phyloP scores from a whole-genome alignment of 805 yeast species.

The Candida tallmaniae region DNA sequence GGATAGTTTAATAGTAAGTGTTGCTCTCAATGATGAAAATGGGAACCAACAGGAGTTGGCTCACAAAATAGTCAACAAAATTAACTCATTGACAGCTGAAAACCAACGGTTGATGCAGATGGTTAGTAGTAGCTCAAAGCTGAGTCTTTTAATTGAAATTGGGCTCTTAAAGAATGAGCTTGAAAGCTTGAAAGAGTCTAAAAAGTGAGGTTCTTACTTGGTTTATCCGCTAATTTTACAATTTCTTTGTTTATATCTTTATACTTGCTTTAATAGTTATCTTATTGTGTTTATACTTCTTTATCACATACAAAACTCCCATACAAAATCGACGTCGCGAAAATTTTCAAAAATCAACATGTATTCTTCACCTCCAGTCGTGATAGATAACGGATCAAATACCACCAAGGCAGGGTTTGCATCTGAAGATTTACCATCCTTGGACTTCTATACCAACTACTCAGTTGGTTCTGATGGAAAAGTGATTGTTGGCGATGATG shows the following conservation, averaged over 20 bases:
- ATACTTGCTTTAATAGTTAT: too few species aligned
- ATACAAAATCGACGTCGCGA: too few species aligned
- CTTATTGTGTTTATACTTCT: too few species aligned
- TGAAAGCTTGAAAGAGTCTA: background rate
- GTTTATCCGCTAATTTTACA: too few species aligned
- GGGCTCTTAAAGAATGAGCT: constrained; percentile 50
- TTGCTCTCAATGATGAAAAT: constrained; percentile 18
- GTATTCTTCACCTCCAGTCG: constrained; percentile 49
- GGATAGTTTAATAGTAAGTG: constrained; percentile 49
- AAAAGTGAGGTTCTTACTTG: background rate
- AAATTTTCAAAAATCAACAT: constrained; percentile 12
- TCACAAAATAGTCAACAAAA: constrained; percentile 62
- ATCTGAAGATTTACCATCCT: constrained; percentile 56
- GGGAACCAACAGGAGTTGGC: constrained; percentile 72
- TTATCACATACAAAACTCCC: too few species aligned
- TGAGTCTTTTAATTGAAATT: constrained; percentile 64
- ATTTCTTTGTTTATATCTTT: too few species aligned
- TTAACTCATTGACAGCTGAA: constrained; percentile 59
- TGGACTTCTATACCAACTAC: constrained; percentile 56
- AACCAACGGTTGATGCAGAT: constrained; percentile 66
- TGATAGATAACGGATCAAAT: constrained; percentile 64
- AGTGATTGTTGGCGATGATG: constrained; percentile 43
- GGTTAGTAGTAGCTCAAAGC: constrained; percentile 72
- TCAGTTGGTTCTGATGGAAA: constrained; percentile 28
- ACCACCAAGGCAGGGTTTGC: constrained; percentile 70